Percentiles rank a stretch among this genome's conserved stretches.
These are phyloP conservation scores for Neurospora discreta DNA, from an alignment of 495 filamentous ascomycete species.

Conservation along the genomic window DNA sequence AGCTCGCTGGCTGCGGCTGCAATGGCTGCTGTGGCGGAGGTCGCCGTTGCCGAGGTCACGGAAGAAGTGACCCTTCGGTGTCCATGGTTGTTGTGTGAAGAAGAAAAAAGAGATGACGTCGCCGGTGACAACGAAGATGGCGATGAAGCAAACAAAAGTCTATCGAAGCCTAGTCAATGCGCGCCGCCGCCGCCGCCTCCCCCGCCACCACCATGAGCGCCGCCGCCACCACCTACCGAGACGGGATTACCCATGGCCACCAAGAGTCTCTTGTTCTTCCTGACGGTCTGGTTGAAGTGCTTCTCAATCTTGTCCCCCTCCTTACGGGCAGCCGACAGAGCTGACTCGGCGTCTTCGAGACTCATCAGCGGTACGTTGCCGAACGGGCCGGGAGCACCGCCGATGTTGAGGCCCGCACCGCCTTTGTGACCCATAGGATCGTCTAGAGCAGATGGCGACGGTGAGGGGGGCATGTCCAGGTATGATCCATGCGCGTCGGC, in stretches of 20 bases:
- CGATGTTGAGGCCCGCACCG: background rate
- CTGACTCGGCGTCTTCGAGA: conserved; percentile 51
- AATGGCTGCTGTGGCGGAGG: background rate
- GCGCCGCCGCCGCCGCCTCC: conserved; percentile 5
- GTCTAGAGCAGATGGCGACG: background rate
- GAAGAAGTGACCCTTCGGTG: background rate
- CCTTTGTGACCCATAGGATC: background rate
- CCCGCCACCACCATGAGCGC: background rate
- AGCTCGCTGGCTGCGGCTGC: background rate
- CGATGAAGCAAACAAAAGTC: background rate
- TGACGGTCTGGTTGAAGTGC: conserved; percentile 46
- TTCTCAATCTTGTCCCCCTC: conserved; percentile 63
- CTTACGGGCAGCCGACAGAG: conserved; percentile 44
- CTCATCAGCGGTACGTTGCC: conserved; percentile 39
- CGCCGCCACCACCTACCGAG: background rate
- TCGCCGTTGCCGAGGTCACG: background rate
- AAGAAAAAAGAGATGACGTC: background rate
- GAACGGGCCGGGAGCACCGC: conserved; percentile 19
- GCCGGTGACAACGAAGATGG: background rate
- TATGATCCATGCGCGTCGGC: background rate
- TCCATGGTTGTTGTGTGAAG: background rate
- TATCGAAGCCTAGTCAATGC: conserved; percentile 20
- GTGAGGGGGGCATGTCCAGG: background rate
- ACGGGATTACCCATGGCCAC: background rate
- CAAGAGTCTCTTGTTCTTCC: conserved; percentile 46